A percentile compares a stretch with the other conserved stretches of the same genome.
Conservation (phyloP, 148 eudicot species). For the Bassia scoparia region DNA sequence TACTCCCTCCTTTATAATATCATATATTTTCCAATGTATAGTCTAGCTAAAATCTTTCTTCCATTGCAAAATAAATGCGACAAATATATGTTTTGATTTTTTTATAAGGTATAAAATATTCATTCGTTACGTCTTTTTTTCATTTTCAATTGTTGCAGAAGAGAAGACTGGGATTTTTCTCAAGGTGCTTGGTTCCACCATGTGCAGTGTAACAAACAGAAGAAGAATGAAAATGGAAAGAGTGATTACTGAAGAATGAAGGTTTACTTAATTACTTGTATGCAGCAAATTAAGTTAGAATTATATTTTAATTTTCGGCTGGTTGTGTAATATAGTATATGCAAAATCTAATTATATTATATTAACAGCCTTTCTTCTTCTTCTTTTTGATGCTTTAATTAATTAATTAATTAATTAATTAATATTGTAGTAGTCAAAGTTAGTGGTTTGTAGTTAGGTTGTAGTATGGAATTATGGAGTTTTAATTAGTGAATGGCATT, state of each 20-base stretch:
- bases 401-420: too few species aligned
- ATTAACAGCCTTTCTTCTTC: neutral
- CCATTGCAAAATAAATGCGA: too few species aligned
- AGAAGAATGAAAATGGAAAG: neutral
- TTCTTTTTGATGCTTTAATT: neutral
- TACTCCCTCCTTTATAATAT: neutral
- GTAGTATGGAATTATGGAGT: constrained; percentile 3
- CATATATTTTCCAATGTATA: neutral
- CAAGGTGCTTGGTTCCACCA: constrained; percentile 61
- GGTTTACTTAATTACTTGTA: neutral
- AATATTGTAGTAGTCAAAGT: neutral
- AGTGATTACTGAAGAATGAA: neutral
- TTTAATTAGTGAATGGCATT: neutral
- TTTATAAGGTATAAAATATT: too few species aligned
- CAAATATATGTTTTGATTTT: too few species aligned
- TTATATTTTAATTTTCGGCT: neutral
- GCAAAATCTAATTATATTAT: constrained; percentile 4
- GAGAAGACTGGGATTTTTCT: constrained; percentile 53
- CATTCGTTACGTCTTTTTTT: too few species aligned
- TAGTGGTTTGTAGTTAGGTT: neutral
- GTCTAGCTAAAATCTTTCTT: too few species aligned
- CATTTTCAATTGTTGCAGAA: constrained; percentile 38
- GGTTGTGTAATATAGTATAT: neutral
- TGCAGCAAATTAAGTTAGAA: neutral
- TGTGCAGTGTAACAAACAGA: constrained; percentile 30